phyloP scores from a whole-genome alignment of 2,329 filamentous ascomycete genomes.

The Talaromyces islandicus region DNA sequence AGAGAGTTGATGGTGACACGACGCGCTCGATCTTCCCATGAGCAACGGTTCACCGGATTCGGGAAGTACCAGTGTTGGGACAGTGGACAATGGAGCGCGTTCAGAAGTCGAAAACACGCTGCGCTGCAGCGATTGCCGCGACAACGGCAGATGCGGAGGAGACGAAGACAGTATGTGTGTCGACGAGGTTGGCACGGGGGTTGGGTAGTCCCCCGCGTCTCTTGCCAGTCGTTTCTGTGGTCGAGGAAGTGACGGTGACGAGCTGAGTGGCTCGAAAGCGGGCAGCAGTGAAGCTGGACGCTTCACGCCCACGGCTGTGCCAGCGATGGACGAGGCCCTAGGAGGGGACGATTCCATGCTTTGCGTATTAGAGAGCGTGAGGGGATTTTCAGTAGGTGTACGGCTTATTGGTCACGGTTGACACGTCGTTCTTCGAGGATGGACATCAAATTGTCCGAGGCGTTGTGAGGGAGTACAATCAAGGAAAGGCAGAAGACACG shows the following conservation, averaged over 20 bases:
- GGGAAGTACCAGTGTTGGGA: slow-evolving; percentile 76
- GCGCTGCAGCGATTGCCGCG: slow-evolving; percentile 54
- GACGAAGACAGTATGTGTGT: slow-evolving; percentile 87
- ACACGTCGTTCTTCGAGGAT: background rate
- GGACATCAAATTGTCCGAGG: background rate
- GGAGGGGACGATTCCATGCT: slow-evolving; percentile 37
- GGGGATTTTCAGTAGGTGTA: background rate
- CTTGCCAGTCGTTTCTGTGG: slow-evolving; percentile 42
- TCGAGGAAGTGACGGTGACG: slow-evolving; percentile 43
- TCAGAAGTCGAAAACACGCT: slow-evolving; percentile 60
- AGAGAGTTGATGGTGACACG: slow-evolving; percentile 90
- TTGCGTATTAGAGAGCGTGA: background rate
- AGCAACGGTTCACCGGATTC: slow-evolving; percentile 73
- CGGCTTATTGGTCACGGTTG: background rate
- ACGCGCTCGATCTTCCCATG: slow-evolving; percentile 92
- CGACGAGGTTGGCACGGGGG: slow-evolving; percentile 87
- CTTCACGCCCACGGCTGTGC: slow-evolving; percentile 37
- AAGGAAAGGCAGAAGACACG: background rate
- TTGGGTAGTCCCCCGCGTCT: slow-evolving; percentile 63
- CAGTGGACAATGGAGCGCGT: slow-evolving; percentile 72
- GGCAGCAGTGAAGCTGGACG: slow-evolving; percentile 43
- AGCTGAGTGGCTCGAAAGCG: slow-evolving; percentile 45
- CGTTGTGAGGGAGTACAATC: background rate
- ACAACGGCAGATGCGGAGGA: slow-evolving; percentile 53
- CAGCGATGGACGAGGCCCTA: slow-evolving; percentile 22